Conservation (phyloP, 352 stramenopile genomes). For the Pythium grandisporangium region DNA sequence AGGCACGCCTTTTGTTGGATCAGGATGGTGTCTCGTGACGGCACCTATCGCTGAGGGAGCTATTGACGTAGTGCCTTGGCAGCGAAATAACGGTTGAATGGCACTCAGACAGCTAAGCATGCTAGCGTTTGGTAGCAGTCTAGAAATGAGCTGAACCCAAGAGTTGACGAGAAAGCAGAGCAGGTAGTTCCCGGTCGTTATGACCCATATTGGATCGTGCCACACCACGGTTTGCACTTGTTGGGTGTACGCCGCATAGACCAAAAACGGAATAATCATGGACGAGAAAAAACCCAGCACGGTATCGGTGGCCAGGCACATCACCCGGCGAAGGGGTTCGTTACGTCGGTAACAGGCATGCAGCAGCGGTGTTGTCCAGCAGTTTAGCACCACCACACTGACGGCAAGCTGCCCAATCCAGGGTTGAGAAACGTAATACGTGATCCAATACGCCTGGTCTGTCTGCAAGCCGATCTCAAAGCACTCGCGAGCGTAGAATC, state of each 20-base stretch:
- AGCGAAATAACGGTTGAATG: constrained; percentile 1
- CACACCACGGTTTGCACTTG: background rate
- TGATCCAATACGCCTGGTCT: constrained; percentile 13
- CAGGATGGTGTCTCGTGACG: no score
- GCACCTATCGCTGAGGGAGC: no score
- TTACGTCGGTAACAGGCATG: constrained; percentile 10
- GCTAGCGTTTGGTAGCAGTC: constrained; percentile 2
- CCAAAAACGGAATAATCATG: constrained; percentile 2
- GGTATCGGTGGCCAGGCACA: constrained; percentile 19
- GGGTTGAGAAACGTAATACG: constrained; percentile 6
- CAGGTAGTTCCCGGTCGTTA: constrained; percentile 6
- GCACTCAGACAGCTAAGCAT: constrained; percentile 6
- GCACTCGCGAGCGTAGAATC: constrained; percentile 6
- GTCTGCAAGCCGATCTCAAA: constrained; percentile 13
- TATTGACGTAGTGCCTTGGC: no score
- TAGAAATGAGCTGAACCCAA: constrained; percentile 2
- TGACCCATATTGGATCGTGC: constrained; percentile 5
- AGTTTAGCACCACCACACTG: constrained; percentile 20
- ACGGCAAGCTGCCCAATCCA: constrained; percentile 15
- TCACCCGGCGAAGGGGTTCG: constrained; percentile 12
- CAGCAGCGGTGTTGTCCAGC: constrained; percentile 28
- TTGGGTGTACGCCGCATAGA: constrained; percentile 2
- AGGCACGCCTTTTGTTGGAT: no score
- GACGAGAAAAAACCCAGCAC: constrained; percentile 18
- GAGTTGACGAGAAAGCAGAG: constrained; percentile 8